Base-by-base conservation (phyloP, 192 early-diverging fungal species). In the Coemansia sp. region DNA sequence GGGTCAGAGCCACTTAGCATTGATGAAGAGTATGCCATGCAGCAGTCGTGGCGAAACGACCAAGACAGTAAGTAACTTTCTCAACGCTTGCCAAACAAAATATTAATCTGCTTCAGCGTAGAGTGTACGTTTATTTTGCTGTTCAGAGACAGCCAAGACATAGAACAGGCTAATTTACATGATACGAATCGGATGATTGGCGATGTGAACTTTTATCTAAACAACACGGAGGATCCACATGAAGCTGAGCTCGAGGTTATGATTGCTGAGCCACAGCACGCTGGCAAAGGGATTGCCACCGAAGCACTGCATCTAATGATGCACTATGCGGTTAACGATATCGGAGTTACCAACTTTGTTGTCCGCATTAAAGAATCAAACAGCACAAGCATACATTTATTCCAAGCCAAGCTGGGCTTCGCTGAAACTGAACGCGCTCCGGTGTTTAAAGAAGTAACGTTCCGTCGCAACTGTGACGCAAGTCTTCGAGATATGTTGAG, bases 1-100 rank as follows among this genome's bases (percentile, higher is more conserved):
- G 95, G 92, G 3, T 96, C 94, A 7, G 94, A 98, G 67, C 94
- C 94, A 10, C 80, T 98, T 42, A 84, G 83, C 5, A 67, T 98
- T 16, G 88, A 94, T 10, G 94, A 97, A 80, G 96, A 98, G 55
- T 96, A 91, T 52, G 90, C 76, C 19, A 98, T 98, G 96, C 94
- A 96, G 56, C 70, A 81, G 63, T 85, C 88, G 0, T 98, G 96
- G 96, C 81, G 82, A 44, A 64, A 72, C 9, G 96, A 98, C 60
- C 82, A 85, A 19, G 81, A 93, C 35, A 96, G 72, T 75, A 68
- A 75, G 72, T 60, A 33, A 82, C 86, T 16, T 3, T 14, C 40
- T 4, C 15, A 13, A n/a, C 19, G 39, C 3, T 2, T 8, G 5
- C 12, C 49, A 14, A 15, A 28, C 15, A 9, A 23, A 28, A 47